phyloP scores from a whole-genome alignment of 1,139 yeast species.

The Suhomyces guaymorum region DNA sequence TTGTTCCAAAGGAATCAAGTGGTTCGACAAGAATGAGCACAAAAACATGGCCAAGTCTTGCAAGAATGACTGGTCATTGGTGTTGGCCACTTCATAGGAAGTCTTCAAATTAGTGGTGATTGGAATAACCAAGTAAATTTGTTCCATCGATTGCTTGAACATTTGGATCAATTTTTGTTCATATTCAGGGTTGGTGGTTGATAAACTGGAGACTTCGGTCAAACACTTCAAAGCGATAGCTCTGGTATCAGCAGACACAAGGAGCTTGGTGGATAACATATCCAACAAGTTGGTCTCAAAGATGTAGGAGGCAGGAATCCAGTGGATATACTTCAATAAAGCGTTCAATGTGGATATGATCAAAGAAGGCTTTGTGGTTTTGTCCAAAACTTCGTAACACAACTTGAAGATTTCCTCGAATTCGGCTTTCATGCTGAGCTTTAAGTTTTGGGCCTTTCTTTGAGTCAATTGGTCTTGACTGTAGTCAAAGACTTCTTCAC shows the following conservation, averaged over 20 bases:
- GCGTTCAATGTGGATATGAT: slow-evolving; percentile 84
- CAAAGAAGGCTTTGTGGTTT: slow-evolving; percentile 78
- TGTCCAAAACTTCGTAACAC: slow-evolving; percentile 90
- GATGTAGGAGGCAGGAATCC: slow-evolving; percentile 91
- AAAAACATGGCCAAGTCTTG: slow-evolving; percentile 95
- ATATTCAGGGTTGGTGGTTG: slow-evolving; percentile 53
- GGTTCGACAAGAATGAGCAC: slow-evolving; percentile 79
- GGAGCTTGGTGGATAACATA: slow-evolving; percentile 70
- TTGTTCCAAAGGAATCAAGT: slow-evolving; percentile 71
- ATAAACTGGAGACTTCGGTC: slow-evolving; percentile 81
- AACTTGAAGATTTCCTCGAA: slow-evolving; percentile 90
- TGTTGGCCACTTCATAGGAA: slow-evolving; percentile 72
- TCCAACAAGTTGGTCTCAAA: slow-evolving; percentile 83
- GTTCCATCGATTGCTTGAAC: slow-evolving; percentile 75
- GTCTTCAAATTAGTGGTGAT: slow-evolving; percentile 69
- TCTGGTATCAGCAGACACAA: slow-evolving; percentile 79
- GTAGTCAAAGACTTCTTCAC: slow-evolving; percentile 95
- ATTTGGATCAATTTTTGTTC: slow-evolving; percentile 68
- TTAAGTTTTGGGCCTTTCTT: slow-evolving; percentile 83
- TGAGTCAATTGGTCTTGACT: slow-evolving; percentile 96
- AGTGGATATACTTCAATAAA: slow-evolving; percentile 79
- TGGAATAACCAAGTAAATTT: slow-evolving; percentile 72
- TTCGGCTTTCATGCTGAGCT: slow-evolving; percentile 82
- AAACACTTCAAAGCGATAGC: slow-evolving; percentile 85
- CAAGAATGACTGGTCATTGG: slow-evolving; percentile 88